Percentiles rank a stretch among this genome's conserved stretches.
Conservation (phyloP, 2,329 filamentous ascomycete species). For the Nigrospora sphaerica region DNA sequence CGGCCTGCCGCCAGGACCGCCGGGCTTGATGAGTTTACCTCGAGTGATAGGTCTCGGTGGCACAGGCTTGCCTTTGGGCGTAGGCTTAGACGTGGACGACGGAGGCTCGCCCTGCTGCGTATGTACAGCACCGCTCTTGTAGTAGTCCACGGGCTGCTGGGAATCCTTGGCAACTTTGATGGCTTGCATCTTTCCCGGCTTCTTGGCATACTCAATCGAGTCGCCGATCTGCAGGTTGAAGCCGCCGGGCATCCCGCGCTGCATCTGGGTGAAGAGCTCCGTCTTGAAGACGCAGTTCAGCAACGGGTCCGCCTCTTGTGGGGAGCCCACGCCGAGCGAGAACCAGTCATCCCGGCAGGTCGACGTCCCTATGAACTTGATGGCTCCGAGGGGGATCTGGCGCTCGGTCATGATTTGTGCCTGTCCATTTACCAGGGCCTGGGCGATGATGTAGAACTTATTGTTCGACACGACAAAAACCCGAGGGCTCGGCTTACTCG, state of each 20-base stretch:
- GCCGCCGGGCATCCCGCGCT: conserved; percentile 69
- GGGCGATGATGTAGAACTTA: conserved; percentile 84
- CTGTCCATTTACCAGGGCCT: conserved; percentile 75
- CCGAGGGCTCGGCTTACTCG: conserved; percentile 85
- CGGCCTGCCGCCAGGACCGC: conserved; percentile 75
- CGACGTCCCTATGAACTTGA: conserved; percentile 81
- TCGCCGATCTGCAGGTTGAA: conserved; percentile 80
- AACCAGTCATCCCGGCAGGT: conserved; percentile 94
- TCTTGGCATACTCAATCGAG: conserved; percentile 92
- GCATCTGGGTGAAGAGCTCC: conserved; percentile 90
- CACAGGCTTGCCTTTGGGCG: conserved; percentile 79
- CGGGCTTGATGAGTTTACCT: conserved; percentile 85
- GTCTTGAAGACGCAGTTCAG: conserved; percentile 94
- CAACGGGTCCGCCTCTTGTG: conserved; percentile 87
- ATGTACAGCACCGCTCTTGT: conserved; percentile 91
- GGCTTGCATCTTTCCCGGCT: conserved; percentile 82
- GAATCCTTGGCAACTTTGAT: conserved; percentile 92
- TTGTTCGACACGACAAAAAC: conserved; percentile 77
- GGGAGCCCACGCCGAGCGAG: conserved; percentile 80
- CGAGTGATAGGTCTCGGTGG: conserved; percentile 85
- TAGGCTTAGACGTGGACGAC: conserved; percentile 74
- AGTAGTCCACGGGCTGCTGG: conserved; percentile 67
- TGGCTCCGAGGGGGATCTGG: conserved; percentile 73
- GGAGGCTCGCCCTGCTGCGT: conserved; percentile 78
- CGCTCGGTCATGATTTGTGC: conserved; percentile 75